phyloP scores from a whole-genome alignment of 164 flowering plant species.

The Malania oleifera region DNA sequence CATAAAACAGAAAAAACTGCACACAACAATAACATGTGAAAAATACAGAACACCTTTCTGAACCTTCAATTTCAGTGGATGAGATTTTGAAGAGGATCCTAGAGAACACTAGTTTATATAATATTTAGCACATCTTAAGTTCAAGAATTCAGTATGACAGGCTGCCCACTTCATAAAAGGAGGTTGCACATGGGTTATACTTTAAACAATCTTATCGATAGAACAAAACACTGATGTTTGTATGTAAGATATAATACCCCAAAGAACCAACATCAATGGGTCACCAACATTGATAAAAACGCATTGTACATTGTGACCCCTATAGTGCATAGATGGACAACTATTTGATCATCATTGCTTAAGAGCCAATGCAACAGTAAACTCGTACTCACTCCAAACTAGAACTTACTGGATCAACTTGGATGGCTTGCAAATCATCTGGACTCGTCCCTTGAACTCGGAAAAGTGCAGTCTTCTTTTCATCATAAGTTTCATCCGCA shows the following conservation, averaged over 20 bases:
- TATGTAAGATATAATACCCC: too few relatives aligned
- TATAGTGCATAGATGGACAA: too few relatives aligned
- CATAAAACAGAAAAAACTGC: too few relatives aligned
- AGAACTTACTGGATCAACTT: slow-evolving; percentile 54
- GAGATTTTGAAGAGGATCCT: neutral
- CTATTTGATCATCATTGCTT: too few relatives aligned
- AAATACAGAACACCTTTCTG: too few relatives aligned
- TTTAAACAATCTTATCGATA: neutral
- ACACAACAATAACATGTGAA: too few relatives aligned
- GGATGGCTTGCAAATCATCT: slow-evolving; percentile 61
- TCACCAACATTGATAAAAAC: too few relatives aligned
- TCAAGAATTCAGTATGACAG: neutral
- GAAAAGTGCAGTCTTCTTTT: slow-evolving; percentile 43
- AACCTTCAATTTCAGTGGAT: neutral
- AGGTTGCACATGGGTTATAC: neutral
- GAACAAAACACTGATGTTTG: neutral
- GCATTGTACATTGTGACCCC: too few relatives aligned
- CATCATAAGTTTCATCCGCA: slow-evolving; percentile 41
- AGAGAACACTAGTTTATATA: neutral
- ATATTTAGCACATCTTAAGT: neutral
- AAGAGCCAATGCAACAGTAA: too few relatives aligned
- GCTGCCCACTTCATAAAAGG: neutral
- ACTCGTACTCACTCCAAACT: too few relatives aligned
- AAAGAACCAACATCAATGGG: too few relatives aligned
- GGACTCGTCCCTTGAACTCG: slow-evolving; percentile 57